Evolutionary conservation across 768 basidiomycete species (phyloP).

Genomic region (Phlegmacium glaucopus): DNA sequence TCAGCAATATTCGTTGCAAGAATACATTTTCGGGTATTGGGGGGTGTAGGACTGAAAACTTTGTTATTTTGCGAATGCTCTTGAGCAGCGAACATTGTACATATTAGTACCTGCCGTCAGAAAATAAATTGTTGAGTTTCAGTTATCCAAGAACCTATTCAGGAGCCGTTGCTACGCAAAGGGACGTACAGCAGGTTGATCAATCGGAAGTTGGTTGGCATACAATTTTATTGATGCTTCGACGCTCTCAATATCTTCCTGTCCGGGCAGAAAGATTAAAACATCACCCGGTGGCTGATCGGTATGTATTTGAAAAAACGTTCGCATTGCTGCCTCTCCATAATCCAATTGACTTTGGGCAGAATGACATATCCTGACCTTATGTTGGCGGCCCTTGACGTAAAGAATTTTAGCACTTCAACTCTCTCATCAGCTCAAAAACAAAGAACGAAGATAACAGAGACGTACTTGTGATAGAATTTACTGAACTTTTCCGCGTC

Average conservation of each 20-base stretch:
- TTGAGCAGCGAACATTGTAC: conserved; percentile 86
- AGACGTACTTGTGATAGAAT: conserved; percentile 78
- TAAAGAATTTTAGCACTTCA: conserved; percentile 83
- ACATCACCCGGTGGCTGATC: conserved; percentile 83
- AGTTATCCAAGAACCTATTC: neutral
- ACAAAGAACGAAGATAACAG: neutral
- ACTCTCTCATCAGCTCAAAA: conserved; percentile 1
- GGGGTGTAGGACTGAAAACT: conserved; percentile 68
- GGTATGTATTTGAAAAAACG: conserved; percentile 91
- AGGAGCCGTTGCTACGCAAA: neutral
- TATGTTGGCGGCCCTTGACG: conserved; percentile 90
- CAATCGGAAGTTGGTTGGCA: conserved; percentile 64
- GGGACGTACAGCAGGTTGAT: conserved; percentile 43
- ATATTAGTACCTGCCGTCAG: conserved; percentile 56
- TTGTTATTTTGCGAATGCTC: conserved; percentile 72
- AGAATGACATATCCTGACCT: conserved; percentile 83
- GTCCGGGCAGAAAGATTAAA: conserved; percentile 92
- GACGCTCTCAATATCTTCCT: conserved; percentile 94
- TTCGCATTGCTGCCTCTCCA: conserved; percentile 83
- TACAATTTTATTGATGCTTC: conserved; percentile 69
- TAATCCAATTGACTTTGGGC: conserved; percentile 77
- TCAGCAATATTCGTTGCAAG: conserved; percentile 98
- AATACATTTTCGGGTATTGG: conserved; percentile 83
- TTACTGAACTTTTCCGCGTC: conserved; percentile 92
- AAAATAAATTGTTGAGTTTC: conserved; percentile 1